Base-by-base conservation (phyloP, 1,284 basidiomycete genomes). In the Ganoderma sinense region DNA sequence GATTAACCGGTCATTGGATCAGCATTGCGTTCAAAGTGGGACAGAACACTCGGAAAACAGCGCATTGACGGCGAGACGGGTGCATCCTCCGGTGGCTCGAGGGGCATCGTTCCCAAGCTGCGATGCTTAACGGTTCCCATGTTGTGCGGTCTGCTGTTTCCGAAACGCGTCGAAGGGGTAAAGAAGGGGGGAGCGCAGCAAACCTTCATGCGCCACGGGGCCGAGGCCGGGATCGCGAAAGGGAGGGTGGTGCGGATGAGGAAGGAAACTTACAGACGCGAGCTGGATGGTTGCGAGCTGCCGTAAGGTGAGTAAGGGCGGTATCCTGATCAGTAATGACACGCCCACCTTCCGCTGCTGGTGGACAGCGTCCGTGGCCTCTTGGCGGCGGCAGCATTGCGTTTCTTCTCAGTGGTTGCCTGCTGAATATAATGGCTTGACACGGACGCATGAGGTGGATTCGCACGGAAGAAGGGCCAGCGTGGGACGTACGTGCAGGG, bases 331-430 rank as follows among this genome's bases (percentile, higher is more conserved):
- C 62, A 55, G 68, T 61, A 23, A 65, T 55, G 14, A 41, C 40
- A 58, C 41, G 79, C 84, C 70, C 78, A 89, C 85, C 83, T 86
- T 39, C 83, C 77, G 62, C 81, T 81, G 41, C 81, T 81, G 63
- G 87, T 82, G 70, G 83, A 86, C 61, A 87, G 79, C 74, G 89
- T 87, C 74, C 91, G 87, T 29, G 91, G 89, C 78, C 91, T 85
- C 72, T 91, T 87, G 72, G 82, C 84, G 56, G 86, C 78, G 45
- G 76, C 77, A 29, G 86, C 82, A 70, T 82, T 83, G 70, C 93
- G 90, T 79, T 94, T 94, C 85, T 93, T 93, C 83, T 94, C 91
- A 78, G 87, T 91, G 4, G 93, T 94, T 31, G 91, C 92, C 80
- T 94, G 92, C 77, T 94, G 93, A 43, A 94, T 91, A 77, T 83